A percentile compares a stretch with the other conserved stretches of the same genome.
phyloP scores from a whole-genome alignment of 1,284 basidiomycete genomes.

The Sanghuangporus weigelae region DNA sequence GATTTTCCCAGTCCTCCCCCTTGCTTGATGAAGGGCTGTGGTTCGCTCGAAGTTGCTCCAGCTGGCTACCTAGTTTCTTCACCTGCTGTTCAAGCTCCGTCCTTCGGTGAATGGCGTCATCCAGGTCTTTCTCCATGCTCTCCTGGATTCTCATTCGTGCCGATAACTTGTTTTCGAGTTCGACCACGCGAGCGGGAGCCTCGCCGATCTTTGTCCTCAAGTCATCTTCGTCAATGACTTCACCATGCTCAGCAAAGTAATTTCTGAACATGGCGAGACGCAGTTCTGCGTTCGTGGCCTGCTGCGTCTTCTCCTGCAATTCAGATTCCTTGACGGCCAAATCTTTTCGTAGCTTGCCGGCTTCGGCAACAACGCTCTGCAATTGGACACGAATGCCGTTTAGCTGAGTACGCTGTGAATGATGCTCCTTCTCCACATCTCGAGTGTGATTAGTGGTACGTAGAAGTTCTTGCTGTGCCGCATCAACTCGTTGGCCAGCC shows the following conservation, averaged over 20 bases:
- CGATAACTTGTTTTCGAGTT: conserved; percentile 72
- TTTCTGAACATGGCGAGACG: conserved; percentile 80
- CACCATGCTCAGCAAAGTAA: conserved; percentile 86
- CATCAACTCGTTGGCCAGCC: conserved; percentile 63
- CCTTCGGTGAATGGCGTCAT: conserved; percentile 56
- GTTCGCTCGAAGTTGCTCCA: conserved; percentile 56
- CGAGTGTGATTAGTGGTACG: conserved; percentile 65
- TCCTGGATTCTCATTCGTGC: conserved; percentile 72
- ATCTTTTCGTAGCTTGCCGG: conserved; percentile 67
- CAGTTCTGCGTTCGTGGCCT: conserved; percentile 69
- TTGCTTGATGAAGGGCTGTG: conserved; percentile 40
- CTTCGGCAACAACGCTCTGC: conserved; percentile 65
- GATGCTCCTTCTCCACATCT: conserved; percentile 68
- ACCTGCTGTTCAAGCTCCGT: conserved; percentile 72
- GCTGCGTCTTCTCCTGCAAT: conserved; percentile 61
- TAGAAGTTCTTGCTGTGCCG: conserved; percentile 62
- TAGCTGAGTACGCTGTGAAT: conserved; percentile 72
- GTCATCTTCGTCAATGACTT: conserved; percentile 70
- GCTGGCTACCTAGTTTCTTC: conserved; percentile 54
- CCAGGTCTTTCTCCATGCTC: conserved; percentile 66
- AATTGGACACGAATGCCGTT: conserved; percentile 76
- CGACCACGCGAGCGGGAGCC: conserved; percentile 50
- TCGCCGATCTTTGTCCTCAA: conserved; percentile 41
- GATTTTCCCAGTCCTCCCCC: conserved; percentile 39
- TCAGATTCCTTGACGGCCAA: conserved; percentile 65